Evolutionary conservation across 2,329 filamentous ascomycete species (phyloP).

Genomic region (Orbilia quercus): DNA sequence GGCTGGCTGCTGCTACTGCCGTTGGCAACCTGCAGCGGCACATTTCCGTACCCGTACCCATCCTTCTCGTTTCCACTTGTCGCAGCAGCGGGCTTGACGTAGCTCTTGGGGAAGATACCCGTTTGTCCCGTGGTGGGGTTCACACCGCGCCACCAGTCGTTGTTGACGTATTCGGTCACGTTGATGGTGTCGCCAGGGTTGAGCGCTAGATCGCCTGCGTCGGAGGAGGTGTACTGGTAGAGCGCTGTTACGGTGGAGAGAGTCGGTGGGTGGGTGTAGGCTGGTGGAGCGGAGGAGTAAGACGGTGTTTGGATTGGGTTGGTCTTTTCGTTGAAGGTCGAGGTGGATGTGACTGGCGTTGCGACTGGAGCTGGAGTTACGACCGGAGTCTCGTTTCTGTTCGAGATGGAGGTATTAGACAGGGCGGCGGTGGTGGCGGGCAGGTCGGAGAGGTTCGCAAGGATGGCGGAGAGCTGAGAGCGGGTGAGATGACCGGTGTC

Average conservation of each 20-base stretch:
- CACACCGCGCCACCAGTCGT: constrained; percentile 94
- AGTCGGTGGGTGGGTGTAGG: constrained; percentile 69
- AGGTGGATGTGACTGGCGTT: neutral
- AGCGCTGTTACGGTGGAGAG: constrained; percentile 81
- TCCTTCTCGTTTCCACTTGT: constrained; percentile 67
- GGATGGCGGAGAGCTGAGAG: constrained; percentile 37
- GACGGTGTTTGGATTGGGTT: constrained; percentile 25
- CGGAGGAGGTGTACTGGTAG: constrained; percentile 83
- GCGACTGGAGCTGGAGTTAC: constrained; percentile 17
- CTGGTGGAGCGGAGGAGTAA: constrained; percentile 64
- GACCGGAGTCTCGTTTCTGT: constrained; percentile 18
- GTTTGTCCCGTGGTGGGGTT: constrained; percentile 84
- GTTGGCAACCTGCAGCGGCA: constrained; percentile 57
- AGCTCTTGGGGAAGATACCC: constrained; percentile 94
- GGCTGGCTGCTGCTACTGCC: constrained; percentile 70
- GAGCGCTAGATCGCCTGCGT: constrained; percentile 83
- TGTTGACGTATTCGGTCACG: constrained; percentile 92
- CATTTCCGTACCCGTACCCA: constrained; percentile 59
- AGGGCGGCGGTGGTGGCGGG: constrained; percentile 9
- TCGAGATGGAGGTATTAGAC: constrained; percentile 20
- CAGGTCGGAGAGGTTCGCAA: constrained; percentile 40
- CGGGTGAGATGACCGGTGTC: constrained; percentile 45
- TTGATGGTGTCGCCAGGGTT: constrained; percentile 82
- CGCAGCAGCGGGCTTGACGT: constrained; percentile 79
- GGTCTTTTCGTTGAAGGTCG: constrained; percentile 46